Conservation (phyloP, 2,329 filamentous ascomycete genomes). For the Nothopassalora personata region DNA sequence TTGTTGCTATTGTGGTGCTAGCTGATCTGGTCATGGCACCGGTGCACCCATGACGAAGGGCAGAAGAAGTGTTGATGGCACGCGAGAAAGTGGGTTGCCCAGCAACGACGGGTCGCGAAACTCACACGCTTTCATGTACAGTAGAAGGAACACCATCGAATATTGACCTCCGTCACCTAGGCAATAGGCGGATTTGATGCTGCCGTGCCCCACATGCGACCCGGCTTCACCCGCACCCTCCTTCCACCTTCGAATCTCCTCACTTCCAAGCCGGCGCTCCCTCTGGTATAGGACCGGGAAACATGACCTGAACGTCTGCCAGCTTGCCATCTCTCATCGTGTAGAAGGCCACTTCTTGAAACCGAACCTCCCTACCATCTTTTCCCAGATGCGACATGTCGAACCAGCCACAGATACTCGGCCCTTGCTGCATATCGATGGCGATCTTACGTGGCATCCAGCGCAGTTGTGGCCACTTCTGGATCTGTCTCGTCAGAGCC, state of each 20-base stretch:
- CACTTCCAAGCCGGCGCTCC: background rate
- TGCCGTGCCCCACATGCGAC: too few species aligned
- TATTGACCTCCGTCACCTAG: too few species aligned
- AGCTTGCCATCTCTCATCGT: background rate
- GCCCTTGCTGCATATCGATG: background rate
- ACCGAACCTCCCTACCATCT: background rate
- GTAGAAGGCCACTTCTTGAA: background rate
- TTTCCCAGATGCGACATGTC: background rate
- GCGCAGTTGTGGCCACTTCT: background rate
- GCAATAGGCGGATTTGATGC: too few species aligned
- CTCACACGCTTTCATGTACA: background rate
- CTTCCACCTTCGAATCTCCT: background rate
- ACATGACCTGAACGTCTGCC: background rate
- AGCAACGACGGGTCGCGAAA: background rate
- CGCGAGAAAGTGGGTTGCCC: background rate
- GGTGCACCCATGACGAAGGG: background rate
- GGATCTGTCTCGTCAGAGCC: background rate
- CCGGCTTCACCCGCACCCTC: too few species aligned
- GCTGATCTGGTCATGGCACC: background rate
- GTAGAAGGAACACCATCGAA: too few species aligned
- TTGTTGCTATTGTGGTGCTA: slow-evolving; percentile 1
- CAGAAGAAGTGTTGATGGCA: background rate
- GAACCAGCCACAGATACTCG: background rate
- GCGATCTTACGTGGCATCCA: background rate
- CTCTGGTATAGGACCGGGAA: background rate